A percentile compares a stretch with the other conserved stretches of the same genome.
These are phyloP conservation scores for Scedosporium minutisporum DNA, from an alignment of 2,329 filamentous ascomycete genomes.

Conservation along the genomic window DNA sequence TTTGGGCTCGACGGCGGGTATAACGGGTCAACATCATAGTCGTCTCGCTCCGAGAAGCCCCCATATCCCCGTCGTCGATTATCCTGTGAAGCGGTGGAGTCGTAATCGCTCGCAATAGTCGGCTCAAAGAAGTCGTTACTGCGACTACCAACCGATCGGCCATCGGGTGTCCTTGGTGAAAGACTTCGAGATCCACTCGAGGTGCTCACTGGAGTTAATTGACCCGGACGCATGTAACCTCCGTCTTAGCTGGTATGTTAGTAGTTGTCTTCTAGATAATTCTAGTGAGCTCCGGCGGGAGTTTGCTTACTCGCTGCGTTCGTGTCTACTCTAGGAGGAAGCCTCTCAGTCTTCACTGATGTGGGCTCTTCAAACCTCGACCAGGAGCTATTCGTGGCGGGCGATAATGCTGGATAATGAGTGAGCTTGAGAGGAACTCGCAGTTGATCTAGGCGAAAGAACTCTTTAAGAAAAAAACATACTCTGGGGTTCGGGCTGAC, in stretches of 20 bases:
- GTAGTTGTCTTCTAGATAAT: neutral
- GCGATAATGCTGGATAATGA: conserved; percentile 6
- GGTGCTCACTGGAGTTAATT: conserved; percentile 55
- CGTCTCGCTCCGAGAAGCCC: conserved; percentile 30
- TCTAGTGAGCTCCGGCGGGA: too few relatives aligned
- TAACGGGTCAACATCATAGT: conserved; percentile 25
- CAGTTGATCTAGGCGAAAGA: neutral
- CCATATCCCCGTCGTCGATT: conserved; percentile 36
- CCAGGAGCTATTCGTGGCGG: neutral
- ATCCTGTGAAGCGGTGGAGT: conserved; percentile 26
- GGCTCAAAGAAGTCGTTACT: conserved; percentile 36
- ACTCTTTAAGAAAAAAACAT: conserved; percentile 12
- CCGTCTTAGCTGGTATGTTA: neutral
- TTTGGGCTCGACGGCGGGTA: conserved; percentile 40
- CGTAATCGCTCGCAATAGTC: conserved; percentile 32
- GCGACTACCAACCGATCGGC: conserved; percentile 30
- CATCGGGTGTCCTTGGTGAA: conserved; percentile 52
- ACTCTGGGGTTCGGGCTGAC: conserved; percentile 38
- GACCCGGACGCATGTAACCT: conserved; percentile 39
- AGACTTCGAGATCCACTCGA: conserved; percentile 48
- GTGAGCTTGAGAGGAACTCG: neutral
- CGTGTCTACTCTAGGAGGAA: conserved; percentile 41
- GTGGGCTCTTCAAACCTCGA: conserved; percentile 16
- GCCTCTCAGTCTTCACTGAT: conserved; percentile 26
- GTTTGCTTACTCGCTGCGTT: conserved; percentile 41